These are phyloP conservation scores for Myriosclerotinia duriaeana DNA, from an alignment of 2,329 filamentous ascomycete species.

Conservation along the genomic window DNA sequence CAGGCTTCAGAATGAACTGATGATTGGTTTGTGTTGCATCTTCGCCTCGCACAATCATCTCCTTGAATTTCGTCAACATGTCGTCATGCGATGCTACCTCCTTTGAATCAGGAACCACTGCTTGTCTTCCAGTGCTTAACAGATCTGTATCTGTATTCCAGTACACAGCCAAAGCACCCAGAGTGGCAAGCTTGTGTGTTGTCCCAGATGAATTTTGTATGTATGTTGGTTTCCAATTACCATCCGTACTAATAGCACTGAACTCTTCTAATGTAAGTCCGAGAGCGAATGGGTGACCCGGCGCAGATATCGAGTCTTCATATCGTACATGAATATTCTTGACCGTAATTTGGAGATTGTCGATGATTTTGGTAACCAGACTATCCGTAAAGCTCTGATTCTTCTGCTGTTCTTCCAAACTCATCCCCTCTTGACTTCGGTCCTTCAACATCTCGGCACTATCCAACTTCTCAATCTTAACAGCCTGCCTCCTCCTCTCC, in stretches of 20 bases:
- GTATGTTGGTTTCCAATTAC: conserved; percentile 92
- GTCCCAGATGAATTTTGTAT: conserved; percentile 81
- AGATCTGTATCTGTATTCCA: conserved; percentile 95
- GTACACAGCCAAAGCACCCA: conserved; percentile 89
- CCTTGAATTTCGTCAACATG: conserved; percentile 72
- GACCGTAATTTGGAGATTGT: conserved; percentile 95
- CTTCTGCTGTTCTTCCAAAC: conserved; percentile 91
- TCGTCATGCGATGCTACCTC: conserved; percentile 70
- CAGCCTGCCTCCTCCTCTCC: conserved; percentile 76
- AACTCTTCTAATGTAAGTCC: conserved; percentile 93
- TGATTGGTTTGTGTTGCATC: conserved; percentile 57
- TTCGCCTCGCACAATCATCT: conserved; percentile 74
- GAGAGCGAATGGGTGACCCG: conserved; percentile 90
- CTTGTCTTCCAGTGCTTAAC: conserved; percentile 77
- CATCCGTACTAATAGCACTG: conserved; percentile 93
- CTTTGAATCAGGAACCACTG: conserved; percentile 55
- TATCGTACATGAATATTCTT: conserved; percentile 99
- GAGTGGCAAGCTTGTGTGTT: conserved; percentile 89
- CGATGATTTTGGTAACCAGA: conserved; percentile 91
- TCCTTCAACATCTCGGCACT: conserved; percentile 94
- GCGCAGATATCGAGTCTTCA: conserved; percentile 93
- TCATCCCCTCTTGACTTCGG: conserved; percentile 87
- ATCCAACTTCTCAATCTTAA: conserved; percentile 99
- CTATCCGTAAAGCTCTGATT: conserved; percentile 97
- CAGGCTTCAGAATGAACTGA: conserved; percentile 94